phyloP scores from a whole-genome alignment of 2,329 filamentous ascomycete species.

The Pyrenochaeta sp. region DNA sequence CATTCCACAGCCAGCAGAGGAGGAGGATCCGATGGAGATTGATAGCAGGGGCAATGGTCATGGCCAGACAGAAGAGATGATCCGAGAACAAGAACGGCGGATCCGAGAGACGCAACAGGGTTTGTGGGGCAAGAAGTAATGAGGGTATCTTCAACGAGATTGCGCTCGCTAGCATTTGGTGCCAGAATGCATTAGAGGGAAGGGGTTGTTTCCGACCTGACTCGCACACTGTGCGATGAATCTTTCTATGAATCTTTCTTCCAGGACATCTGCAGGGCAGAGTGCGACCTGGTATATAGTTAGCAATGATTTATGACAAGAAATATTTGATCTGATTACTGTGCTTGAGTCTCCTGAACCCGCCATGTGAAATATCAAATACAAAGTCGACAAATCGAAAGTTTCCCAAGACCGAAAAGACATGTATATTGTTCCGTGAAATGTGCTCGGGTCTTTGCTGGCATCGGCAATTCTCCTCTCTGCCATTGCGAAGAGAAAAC shows the following conservation, averaged over 20 bases:
- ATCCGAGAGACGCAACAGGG: conserved; percentile 66
- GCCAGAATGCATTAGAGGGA: neutral
- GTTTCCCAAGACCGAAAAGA: too few species aligned
- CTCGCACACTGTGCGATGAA: too few species aligned
- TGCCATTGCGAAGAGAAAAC: too few species aligned
- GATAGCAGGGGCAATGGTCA: conserved; percentile 65
- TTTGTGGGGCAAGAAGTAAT: conserved; percentile 56
- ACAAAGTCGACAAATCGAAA: too few species aligned
- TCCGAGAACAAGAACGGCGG: conserved; percentile 65
- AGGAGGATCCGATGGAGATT: conserved; percentile 55
- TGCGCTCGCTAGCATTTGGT: neutral
- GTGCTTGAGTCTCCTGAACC: too few species aligned
- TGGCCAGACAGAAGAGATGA: conserved; percentile 69
- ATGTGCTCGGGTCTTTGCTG: too few species aligned
- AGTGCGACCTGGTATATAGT: neutral
- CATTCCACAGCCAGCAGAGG: conserved; percentile 44
- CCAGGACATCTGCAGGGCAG: neutral
- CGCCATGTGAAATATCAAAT: too few species aligned
- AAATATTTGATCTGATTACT: neutral
- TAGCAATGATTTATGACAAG: neutral
- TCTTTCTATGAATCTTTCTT: too few species aligned
- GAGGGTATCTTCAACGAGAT: neutral
- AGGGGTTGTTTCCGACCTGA: neutral
- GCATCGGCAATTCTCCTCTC: too few species aligned
- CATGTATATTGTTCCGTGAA: too few species aligned